A percentile compares a stretch with the other conserved stretches of the same genome.
phyloP scores from a whole-genome alignment of 2,329 filamentous ascomycete genomes.

The Tolypocladium pustulatum region DNA sequence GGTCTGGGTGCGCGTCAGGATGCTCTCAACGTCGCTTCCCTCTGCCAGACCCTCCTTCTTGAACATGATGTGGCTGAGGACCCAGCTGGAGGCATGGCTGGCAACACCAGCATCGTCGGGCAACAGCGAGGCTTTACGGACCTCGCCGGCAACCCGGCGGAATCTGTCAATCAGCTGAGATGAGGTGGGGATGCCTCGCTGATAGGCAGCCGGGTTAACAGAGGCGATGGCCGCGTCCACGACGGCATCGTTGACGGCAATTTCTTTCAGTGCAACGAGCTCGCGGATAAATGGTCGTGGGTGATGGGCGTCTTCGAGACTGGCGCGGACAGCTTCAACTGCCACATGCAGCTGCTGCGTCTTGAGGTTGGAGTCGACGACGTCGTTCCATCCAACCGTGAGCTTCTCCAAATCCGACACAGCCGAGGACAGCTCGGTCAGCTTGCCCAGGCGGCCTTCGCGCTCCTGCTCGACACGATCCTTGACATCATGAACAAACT shows the following conservation, averaged over 20 bases:
- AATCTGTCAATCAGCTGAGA: constrained; percentile 91
- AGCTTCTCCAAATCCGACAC: constrained; percentile 80
- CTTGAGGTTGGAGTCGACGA: constrained; percentile 81
- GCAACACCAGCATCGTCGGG: constrained; percentile 92
- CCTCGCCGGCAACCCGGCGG: constrained; percentile 82
- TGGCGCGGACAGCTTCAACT: constrained; percentile 81
- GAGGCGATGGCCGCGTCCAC: constrained; percentile 93
- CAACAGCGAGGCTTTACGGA: constrained; percentile 85
- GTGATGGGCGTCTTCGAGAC: constrained; percentile 59
- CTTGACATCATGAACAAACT: constrained; percentile 70
- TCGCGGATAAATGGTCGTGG: constrained; percentile 84
- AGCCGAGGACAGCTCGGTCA: constrained; percentile 66
- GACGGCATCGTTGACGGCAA: constrained; percentile 72
- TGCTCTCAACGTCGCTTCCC: constrained; percentile 86
- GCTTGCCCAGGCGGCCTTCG: constrained; percentile 72
- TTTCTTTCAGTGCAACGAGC: constrained; percentile 88
- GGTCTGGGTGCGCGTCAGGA: constrained; percentile 80
- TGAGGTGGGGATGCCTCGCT: constrained; percentile 75
- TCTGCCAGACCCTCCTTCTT: constrained; percentile 80
- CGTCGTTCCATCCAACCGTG: constrained; percentile 79
- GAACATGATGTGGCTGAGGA: constrained; percentile 91
- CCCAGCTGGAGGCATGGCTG: constrained; percentile 80
- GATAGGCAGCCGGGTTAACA: constrained; percentile 89
- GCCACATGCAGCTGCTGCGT: constrained; percentile 96
- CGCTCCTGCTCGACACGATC: constrained; percentile 82